Percentiles rank a stretch among this genome's conserved stretches.
These are phyloP conservation scores for Crucibulum laeve DNA, from an alignment of 768 basidiomycete genomes.

Conservation along the genomic window DNA sequence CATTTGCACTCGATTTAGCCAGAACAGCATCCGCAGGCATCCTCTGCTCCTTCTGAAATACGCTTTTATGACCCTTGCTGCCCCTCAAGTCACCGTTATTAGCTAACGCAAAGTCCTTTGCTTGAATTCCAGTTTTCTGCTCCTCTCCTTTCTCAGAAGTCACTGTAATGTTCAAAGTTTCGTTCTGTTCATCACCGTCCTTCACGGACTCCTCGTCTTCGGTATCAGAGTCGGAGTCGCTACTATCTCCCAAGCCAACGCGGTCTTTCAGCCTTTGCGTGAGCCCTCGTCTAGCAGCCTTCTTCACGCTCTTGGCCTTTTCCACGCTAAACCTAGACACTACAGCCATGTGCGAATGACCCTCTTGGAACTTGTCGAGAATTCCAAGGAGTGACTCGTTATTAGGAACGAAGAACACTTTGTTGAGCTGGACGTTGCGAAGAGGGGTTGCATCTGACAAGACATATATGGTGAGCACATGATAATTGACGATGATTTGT, in stretches of 20 bases:
- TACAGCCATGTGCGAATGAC: slow-evolving; percentile 88
- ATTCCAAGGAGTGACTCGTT: slow-evolving; percentile 84
- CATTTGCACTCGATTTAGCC: slow-evolving; percentile 65
- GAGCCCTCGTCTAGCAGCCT: slow-evolving; percentile 75
- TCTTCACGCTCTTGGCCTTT: slow-evolving; percentile 77
- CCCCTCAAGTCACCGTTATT: neutral
- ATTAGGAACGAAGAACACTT: slow-evolving; percentile 80
- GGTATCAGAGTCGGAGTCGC: slow-evolving; percentile 50
- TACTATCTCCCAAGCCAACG: slow-evolving; percentile 57
- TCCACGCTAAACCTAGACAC: slow-evolving; percentile 73
- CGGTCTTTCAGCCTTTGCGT: slow-evolving; percentile 73
- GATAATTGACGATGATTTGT: neutral
- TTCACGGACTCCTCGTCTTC: slow-evolving; percentile 9
- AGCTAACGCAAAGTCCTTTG: neutral
- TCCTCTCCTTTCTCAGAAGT: neutral
- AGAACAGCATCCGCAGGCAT: slow-evolving; percentile 89
- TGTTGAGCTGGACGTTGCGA: slow-evolving; percentile 79
- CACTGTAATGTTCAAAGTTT: neutral
- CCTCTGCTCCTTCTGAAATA: slow-evolving; percentile 37
- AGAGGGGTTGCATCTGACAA: slow-evolving; percentile 72
- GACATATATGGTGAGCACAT: neutral
- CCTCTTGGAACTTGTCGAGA: slow-evolving; percentile 87
- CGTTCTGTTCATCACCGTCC: too few species aligned
- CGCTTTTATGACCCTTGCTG: neutral
- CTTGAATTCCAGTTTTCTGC: neutral